Base-by-base conservation (phyloP, 306 rosid species). In the Rosa rugosa region DNA sequence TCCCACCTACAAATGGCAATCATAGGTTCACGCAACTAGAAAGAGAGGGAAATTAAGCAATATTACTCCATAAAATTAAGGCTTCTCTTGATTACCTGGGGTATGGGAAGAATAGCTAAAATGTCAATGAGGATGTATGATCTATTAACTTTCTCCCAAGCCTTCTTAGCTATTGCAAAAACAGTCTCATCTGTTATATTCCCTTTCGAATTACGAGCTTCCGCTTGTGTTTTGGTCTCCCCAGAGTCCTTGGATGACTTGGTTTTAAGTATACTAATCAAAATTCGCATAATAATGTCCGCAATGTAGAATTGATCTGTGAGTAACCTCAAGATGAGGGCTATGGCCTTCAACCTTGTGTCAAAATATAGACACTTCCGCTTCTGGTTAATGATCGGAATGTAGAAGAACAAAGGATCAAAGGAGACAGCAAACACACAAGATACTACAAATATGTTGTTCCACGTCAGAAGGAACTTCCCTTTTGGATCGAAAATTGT, bases 371-470 rank as follows among this genome's bases (percentile, higher is more conserved):
- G 78, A 41, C 88, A 84, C 73, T 81, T 84, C n/a, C 51, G 11
- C 2, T 20, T 2, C 31, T 78, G 60, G 3, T 78, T 20, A 14
- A 84, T 59, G 47, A 79, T 64, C 4, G 82, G 69, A 53, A 84
- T 60, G 73, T 84, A 84, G 34, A 84, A 69, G 80, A 84, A 84
- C 71, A 84, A 40, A 11, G 85, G 85, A 75, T 84, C 87, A 27
- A 75, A 34, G 2, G 64, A 77, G 44, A 84, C 84, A 22, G 87
- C 85, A 69, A 84, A 51, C 25, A 81, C 59, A 64, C 83, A 81
- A 34, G 84, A 77, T 47, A 54, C 13, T 42, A 74, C 53, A 67
- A 84, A 84, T 74, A 84, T 59, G 49, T 18, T 77, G 38, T 84
- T 80, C 84, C 79, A 77, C 34, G 4, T 20, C 18, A 40, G 23